Base-by-base conservation (phyloP, 371 early-diverging fungal species). In the Mortierella sp. region DNA sequence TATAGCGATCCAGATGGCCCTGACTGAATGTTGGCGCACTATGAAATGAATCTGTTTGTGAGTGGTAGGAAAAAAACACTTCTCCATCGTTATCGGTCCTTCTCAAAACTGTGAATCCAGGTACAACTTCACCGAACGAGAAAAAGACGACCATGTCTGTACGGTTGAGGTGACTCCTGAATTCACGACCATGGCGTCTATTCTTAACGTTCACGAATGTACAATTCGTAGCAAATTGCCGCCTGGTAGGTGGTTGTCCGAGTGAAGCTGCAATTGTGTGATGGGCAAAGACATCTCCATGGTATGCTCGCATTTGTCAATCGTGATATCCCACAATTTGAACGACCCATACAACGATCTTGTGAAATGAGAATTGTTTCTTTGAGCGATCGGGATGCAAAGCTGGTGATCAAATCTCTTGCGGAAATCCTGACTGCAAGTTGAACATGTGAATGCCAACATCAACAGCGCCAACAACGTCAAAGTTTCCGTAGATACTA, bases 401-500 rank as follows among this genome's bases (percentile, higher is more conserved):
- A 79, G 3, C 93, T 94, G 8, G 92, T 92, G 46, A 97, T 64
- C 58, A 63, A 92, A 93, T 14, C 89, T 80, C 64, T 88, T 87
- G 26, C 95, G 88, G 42, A 85, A 81, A 47, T 14, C 97, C 98
- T 24, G 97, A 96, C 70, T 98, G 99, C 88, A 98, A 83, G 84
- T 96, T 98, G 86, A 85, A 95, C 91, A 93, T 91, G 52, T 95
- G 95, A 47, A 98, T 83, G 16, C 67, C 66, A 53, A 97, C 99
- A 26, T 80, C 73, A 3, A 87, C 82, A 24, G 92, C 85, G 2
- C 98, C 99, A 9, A 95, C 72, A 57, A 95, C 88, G 5, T 90
- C 95, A 87, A 91, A 98, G 81, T 96, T 95, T 52, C 98, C 98
- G 65, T 98, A 98, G 2, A 87, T 80, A 64, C 93, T 94, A 54